These are phyloP conservation scores for Aquilaria malaccensis DNA, from an alignment of 345 rosid genomes.

Conservation along the genomic window DNA sequence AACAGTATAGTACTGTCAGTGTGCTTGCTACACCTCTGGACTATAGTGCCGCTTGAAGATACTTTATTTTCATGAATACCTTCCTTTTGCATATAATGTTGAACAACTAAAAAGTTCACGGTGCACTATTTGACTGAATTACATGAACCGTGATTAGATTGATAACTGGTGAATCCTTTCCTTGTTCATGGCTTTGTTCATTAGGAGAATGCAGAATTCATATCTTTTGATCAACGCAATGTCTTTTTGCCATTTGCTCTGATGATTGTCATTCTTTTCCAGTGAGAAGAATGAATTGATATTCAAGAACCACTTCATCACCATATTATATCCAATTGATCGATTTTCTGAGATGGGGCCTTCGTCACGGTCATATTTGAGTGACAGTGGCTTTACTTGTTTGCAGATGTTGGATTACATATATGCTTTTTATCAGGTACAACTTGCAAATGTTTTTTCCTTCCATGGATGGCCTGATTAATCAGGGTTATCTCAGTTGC, in stretches of 20 bases:
- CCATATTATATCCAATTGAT: slow-evolving; percentile 72
- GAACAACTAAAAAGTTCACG: too few species aligned
- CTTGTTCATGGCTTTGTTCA: too few species aligned
- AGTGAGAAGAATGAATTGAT: slow-evolving; percentile 76
- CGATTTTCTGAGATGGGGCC: slow-evolving; percentile 94
- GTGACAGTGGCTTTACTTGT: slow-evolving; percentile 70
- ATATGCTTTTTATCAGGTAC: slow-evolving; percentile 85
- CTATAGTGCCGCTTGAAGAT: too few species aligned
- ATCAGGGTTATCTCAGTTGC: background rate
- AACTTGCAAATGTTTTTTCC: background rate
- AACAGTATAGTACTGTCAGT: too few species aligned
- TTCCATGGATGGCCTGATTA: background rate
- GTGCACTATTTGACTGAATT: too few species aligned
- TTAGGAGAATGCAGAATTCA: too few species aligned
- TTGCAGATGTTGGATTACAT: slow-evolving; percentile 64
- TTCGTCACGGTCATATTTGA: slow-evolving; percentile 81
- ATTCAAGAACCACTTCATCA: slow-evolving; percentile 67
- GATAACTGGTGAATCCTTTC: too few species aligned
- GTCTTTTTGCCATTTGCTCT: slow-evolving; percentile 13
- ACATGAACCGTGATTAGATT: too few species aligned
- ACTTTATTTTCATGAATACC: too few species aligned
- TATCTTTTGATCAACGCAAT: background rate
- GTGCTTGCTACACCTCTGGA: too few species aligned
- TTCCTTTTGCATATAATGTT: too few species aligned
- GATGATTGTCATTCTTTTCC: slow-evolving; percentile 20